phyloP scores from a whole-genome alignment of 257 asterid species.

The Rauvolfia tetraphylla region DNA sequence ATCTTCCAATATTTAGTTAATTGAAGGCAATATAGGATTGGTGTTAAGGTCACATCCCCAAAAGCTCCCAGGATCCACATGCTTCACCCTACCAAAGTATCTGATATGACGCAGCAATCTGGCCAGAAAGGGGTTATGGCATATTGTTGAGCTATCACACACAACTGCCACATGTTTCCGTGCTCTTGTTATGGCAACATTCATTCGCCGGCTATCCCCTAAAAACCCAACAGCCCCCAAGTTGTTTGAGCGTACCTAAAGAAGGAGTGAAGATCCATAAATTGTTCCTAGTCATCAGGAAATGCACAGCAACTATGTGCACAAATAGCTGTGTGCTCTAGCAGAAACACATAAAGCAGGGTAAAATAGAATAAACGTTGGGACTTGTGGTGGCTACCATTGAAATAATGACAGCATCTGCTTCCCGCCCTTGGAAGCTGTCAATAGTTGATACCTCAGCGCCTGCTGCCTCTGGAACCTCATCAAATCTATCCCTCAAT shows the following conservation, averaged over 20 bases:
- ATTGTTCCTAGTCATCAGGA: background rate
- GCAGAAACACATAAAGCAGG: background rate
- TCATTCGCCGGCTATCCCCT: constrained; percentile 94
- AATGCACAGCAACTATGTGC: background rate
- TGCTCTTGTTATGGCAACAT: constrained; percentile 93
- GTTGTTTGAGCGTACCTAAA: constrained; percentile 92
- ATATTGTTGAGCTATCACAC: constrained; percentile 95
- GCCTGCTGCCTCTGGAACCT: constrained; percentile 60
- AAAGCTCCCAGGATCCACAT: constrained; percentile 71
- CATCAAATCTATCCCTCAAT: constrained; percentile 79
- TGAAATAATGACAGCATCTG: constrained; percentile 92
- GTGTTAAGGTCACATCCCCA: constrained; percentile 83
- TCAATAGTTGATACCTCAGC: constrained; percentile 91
- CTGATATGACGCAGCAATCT: constrained; percentile 88
- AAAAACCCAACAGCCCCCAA: constrained; percentile 95
- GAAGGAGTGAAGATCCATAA: background rate
- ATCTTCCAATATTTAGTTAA: constrained; percentile 26
- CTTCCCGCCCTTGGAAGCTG: constrained; percentile 98
- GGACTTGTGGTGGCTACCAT: constrained; percentile 50
- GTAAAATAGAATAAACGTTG: background rate
- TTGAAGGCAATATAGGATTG: constrained; percentile 82
- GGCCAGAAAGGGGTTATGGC: constrained; percentile 90
- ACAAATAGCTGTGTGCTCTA: background rate
- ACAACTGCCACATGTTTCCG: constrained; percentile 85
- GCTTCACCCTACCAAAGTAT: constrained; percentile 82